These are phyloP conservation scores for Botrytis sinoallii DNA, from an alignment of 2,329 filamentous ascomycete genomes.

Conservation along the genomic window DNA sequence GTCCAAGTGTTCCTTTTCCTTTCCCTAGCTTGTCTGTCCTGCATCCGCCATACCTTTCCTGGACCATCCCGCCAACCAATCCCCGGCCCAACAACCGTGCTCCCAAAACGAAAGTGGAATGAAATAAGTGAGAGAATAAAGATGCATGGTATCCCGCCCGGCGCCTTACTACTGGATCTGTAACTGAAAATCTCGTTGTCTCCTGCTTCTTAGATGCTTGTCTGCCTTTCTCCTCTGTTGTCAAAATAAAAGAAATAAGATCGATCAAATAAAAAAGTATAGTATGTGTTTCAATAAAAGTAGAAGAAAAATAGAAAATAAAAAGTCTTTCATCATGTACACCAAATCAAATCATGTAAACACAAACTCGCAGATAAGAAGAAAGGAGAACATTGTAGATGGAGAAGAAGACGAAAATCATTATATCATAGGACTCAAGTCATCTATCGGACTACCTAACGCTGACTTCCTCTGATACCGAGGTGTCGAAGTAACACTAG, in stretches of 20 bases:
- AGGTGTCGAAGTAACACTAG: conserved; percentile 43
- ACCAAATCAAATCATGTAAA: background rate
- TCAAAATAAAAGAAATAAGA: background rate
- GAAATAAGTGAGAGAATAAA: background rate
- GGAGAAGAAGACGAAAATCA: conserved; percentile 19
- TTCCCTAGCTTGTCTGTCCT: background rate
- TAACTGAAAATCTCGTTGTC: background rate
- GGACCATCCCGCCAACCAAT: background rate
- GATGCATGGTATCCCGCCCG: conserved; percentile 3
- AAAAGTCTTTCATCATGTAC: background rate
- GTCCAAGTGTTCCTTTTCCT: background rate
- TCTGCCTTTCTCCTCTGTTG: background rate
- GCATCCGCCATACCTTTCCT: background rate
- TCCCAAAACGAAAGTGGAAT: background rate
- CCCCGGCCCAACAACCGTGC: background rate
- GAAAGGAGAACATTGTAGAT: background rate
- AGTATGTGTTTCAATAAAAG: background rate
- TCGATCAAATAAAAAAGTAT: background rate
- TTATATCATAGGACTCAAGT: conserved; percentile 49
- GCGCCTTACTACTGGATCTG: background rate
- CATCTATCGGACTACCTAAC: conserved; percentile 40
- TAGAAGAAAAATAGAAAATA: conserved; percentile 8
- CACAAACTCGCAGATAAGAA: background rate
- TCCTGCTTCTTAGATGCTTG: background rate
- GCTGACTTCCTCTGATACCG: conserved; percentile 23